Percentiles rank a stretch among this genome's conserved stretches.
phyloP scores from a whole-genome alignment of 306 rosid genomes.

The Citrullus amarus region DNA sequence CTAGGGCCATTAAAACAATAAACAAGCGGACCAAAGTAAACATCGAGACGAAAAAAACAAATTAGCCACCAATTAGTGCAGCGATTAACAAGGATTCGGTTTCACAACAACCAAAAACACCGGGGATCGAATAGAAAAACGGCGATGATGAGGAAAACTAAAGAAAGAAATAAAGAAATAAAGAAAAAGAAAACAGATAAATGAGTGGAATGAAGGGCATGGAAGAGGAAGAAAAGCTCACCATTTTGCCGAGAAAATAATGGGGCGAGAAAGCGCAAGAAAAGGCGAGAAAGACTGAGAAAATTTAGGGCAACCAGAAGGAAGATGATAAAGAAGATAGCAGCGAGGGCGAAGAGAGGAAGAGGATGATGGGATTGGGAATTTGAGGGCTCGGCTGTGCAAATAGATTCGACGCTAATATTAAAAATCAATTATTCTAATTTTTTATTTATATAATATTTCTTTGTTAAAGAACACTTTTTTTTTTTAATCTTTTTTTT shows the following conservation, averaged over 20 bases:
- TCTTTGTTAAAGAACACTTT: too few species aligned
- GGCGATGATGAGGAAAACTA: neutral
- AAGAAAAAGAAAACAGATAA: neutral
- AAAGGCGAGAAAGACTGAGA: conserved; percentile 11
- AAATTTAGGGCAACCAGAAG: conserved; percentile 21
- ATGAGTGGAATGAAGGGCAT: too few species aligned
- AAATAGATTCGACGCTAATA: neutral
- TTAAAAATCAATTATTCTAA: neutral
- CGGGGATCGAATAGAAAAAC: neutral
- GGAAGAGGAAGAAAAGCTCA: conserved; percentile 12
- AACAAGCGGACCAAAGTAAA: neutral
- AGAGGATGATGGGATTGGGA: neutral
- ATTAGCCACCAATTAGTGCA: neutral
- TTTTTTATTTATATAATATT: too few species aligned
- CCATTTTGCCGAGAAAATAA: conserved; percentile 26
- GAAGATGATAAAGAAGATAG: conserved; percentile 1
- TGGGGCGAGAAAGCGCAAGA: conserved; percentile 10
- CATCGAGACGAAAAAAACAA: neutral
- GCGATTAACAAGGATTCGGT: neutral
- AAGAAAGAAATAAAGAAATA: neutral
- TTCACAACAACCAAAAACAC: neutral
- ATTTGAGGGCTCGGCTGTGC: neutral
- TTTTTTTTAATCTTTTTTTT: too few species aligned
- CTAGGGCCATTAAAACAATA: neutral
- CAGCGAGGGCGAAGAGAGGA: neutral